Evolutionary conservation across 148 eudicot genomes (phyloP), one percentile per base, ranked within the genome.

Genomic region (Fagopyrum tataricum): DNA sequence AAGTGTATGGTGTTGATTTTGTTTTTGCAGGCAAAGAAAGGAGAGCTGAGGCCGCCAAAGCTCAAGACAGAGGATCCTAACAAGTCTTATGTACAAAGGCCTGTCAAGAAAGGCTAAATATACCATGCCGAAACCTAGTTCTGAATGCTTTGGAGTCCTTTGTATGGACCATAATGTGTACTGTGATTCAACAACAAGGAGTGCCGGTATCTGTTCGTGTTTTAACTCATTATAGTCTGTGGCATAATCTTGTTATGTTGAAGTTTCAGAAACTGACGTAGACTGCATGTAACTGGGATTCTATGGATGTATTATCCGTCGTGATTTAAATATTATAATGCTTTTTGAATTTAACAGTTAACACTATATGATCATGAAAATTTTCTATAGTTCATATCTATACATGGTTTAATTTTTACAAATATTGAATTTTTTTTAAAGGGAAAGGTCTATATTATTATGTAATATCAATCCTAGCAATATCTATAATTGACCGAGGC

Each of bases 11-110:
- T 73, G 41, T 51, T 62, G 7, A 47, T 42, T 11, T 10, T 51
- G 53, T 17, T 17, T 68, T 39, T 79, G 56, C 85, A 95, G 98
- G 89, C 83, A 4, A 90, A 90, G 79, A 95, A 95, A 79, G 99
- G 99, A 46, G 99, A 92, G 80, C 73, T 92, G 44, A 92, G 96
- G 59, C 99, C 99, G 4, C 99, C 99, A 48, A 95, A 95, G 85
- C 92, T 95, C 56, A 95, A 95, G 85, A 95, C 99, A 17, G 97
- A 95, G 86, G 99, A 95, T 82, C 96, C 99, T 14, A 86, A 92
- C 84, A 95, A 95, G 76, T 90, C 99, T 6, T 95, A 95, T 72
- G 99, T 95, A 74, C 99, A 92, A 79, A 85, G 99, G 74, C 99
- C 99, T 18, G 92, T 95, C 73, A 95, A 95, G 78, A 91, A 90